Percentiles rank a stretch among this genome's conserved stretches.
phyloP scores from a whole-genome alignment of 208 protist genomes.

The Trypanosoma rangeli region DNA sequence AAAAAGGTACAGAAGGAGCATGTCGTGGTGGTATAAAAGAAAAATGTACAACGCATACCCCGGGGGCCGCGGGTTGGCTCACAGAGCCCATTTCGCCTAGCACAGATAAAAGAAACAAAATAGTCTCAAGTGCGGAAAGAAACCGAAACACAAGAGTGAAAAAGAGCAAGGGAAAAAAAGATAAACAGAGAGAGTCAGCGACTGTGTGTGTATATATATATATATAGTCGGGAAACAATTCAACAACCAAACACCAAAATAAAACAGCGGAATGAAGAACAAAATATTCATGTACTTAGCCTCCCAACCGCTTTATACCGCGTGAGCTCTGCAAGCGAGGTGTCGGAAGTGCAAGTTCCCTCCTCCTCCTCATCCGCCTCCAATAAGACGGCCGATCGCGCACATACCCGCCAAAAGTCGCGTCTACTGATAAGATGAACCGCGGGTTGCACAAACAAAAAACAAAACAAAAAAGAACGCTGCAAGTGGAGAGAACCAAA shows the following conservation, averaged over 20 bases:
- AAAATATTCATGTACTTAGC: neutral
- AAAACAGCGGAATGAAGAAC: neutral
- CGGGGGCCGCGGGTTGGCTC: neutral
- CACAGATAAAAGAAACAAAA: neutral
- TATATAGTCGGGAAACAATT: neutral
- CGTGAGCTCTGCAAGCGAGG: neutral
- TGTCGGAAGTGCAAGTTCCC: too few species aligned
- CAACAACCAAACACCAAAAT: neutral
- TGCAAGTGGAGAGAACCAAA: neutral
- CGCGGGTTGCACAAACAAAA: neutral
- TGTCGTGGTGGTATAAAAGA: neutral
- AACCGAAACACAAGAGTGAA: neutral
- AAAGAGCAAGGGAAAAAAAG: neutral
- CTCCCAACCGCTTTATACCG: neutral
- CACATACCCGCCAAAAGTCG: neutral
- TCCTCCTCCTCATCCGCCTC: too few species aligned
- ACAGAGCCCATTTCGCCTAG: neutral
- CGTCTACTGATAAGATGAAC: neutral
- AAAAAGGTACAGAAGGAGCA: neutral
- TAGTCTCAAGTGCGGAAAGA: neutral
- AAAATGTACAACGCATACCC: neutral
- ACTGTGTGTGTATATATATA: constrained; percentile 9
- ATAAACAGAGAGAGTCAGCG: neutral
- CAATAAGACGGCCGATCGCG: too few species aligned
- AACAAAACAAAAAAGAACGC: neutral